Conservation (phyloP, 176 grass and related monocot species). For the Triticum monococcum region DNA sequence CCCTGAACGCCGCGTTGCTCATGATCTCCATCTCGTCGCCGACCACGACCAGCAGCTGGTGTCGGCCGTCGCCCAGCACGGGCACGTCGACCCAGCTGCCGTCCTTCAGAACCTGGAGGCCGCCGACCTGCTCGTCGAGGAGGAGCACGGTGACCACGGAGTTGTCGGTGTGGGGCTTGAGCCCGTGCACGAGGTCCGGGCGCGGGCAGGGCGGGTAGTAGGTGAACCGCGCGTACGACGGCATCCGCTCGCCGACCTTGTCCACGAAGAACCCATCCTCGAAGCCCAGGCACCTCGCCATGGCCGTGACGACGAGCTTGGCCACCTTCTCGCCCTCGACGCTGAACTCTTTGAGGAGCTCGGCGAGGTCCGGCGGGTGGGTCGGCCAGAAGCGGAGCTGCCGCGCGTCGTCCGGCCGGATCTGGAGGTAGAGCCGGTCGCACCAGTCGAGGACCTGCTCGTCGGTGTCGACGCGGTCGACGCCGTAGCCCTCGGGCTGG, state of each 20-base stretch:
- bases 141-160: conserved; percentile 55
- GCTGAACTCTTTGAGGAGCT: conserved; percentile 43
- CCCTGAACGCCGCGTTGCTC: conserved; percentile 40
- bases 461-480: conserved; percentile 45
- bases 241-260: conserved; percentile 28
- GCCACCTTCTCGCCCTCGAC: conserved; percentile 20
- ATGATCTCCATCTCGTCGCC: conserved; percentile 63
- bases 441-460: conserved; percentile 53
- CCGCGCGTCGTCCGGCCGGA: conserved; percentile 39
- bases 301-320: conserved; percentile 21
- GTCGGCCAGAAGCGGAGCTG: conserved; percentile 36
- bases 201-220: conserved; percentile 53
- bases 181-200: conserved; percentile 57
- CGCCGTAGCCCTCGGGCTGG: conserved; percentile 52
- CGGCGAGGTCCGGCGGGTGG: background rate
- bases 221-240: conserved; percentile 32
- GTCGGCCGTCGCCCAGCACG: background rate
- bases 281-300: conserved; percentile 36
- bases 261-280: conserved; percentile 33
- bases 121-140: conserved; percentile 46
- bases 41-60: conserved; percentile 34
- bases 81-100: conserved; percentile 45
- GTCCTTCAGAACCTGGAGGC: conserved; percentile 45
- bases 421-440: conserved; percentile 48
- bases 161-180: conserved; percentile 73